phyloP scores from a whole-genome alignment of 805 yeast species.

The Lipomyces sp. region DNA sequence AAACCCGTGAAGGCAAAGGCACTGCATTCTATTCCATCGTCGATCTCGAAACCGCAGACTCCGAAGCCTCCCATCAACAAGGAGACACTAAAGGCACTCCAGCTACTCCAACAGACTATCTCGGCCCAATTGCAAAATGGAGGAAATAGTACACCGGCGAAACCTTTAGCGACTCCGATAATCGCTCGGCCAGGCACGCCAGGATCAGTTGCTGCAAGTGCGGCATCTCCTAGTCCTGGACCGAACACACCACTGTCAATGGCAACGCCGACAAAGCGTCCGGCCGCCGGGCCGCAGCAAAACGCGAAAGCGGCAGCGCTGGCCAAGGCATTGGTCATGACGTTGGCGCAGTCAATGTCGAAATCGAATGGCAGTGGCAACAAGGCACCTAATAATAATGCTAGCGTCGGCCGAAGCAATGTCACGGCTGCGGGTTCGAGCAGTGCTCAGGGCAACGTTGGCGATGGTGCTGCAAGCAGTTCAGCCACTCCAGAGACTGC shows the following conservation, averaged over 20 bases:
- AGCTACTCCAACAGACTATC: conserved; percentile 81
- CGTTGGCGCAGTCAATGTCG: conserved; percentile 22
- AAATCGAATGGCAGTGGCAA: no score
- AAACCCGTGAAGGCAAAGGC: conserved; percentile 9
- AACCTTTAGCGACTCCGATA: conserved; percentile 4
- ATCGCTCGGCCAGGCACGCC: conserved; percentile 1
- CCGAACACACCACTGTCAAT: background rate
- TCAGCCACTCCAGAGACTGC: no score
- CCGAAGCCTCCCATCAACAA: conserved; percentile 33
- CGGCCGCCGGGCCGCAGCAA: conserved; percentile 4
- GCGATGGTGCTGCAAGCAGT: no score
- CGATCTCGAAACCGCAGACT: conserved; percentile 18
- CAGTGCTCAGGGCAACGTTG: no score
- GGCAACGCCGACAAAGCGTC: background rate
- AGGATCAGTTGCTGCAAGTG: background rate
- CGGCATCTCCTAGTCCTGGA: background rate
- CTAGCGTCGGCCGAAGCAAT: no score
- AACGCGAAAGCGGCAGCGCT: conserved; percentile 28
- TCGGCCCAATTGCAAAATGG: conserved; percentile 69
- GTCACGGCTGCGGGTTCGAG: no score
- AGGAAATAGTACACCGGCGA: conserved; percentile 3
- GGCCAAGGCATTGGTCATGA: conserved; percentile 29
- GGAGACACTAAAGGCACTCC: conserved; percentile 70
- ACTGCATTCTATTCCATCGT: conserved; percentile 11
- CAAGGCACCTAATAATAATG: no score